Evolutionary conservation across 345 rosid species (phyloP), one percentile per base, ranked within the genome.

Genomic region (Acer campestre): DNA sequence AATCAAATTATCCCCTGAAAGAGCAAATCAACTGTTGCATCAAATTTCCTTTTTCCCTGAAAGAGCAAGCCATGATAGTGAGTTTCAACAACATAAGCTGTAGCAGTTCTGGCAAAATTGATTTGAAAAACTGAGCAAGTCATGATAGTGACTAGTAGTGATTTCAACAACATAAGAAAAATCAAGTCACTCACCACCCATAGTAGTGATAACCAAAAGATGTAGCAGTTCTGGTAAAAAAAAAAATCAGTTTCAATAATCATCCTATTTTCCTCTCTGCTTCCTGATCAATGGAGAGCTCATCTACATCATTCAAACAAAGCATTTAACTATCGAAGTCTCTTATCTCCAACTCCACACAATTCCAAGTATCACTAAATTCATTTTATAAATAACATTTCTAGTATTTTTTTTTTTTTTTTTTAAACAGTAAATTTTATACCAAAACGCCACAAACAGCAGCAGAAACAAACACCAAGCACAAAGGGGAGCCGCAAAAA

Each of bases 221-320:
- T 25, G 25, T 25, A 25, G 25, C 25, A 1, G 96, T 89, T 72
- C 97, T 97, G 6, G 90, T 93, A 78, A 93, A 93, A 75, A 92
- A 93, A 78, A 93, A 93, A 75, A 92, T 49, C 35, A 31, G 35
- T 31, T 31, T 2, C 35, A 31, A 3, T 49, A 12, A 49, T 3
- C 4, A 7, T 42, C 46, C 2, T 42, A 42, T 42, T 42, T 42
- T 42, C 46, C 10, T 42, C 46, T 51, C n/a, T 6, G 11, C 58
- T 18, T 1, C 10, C 17, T 53, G 88, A 80, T 93, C 98, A 74
- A 93, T 58, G 31, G 88, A 61, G 29, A 27, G 29, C 29, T 31
- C 38, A 31, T 31, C 6, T 31, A 31, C 6, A 31, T 55, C 68
- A 90, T 53, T 78, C 77, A 95, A 80, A 17, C 13, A 31, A 64